A percentile compares a stretch with the other conserved stretches of the same genome.
Conservation (phyloP, 164 flowering plant species). For the Saururus chinensis region DNA sequence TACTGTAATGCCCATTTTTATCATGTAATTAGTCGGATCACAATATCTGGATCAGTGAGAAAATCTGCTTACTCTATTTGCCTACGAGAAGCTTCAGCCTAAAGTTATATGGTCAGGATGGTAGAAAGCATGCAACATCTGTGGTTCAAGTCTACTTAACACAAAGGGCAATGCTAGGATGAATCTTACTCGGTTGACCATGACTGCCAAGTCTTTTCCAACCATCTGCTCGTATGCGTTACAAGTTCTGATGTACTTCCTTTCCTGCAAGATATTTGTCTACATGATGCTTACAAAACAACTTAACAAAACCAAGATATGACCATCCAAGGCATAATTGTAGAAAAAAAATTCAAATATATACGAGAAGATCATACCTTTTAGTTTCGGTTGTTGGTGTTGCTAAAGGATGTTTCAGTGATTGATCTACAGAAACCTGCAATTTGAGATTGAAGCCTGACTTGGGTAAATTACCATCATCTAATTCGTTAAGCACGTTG, state of each 20-base stretch:
- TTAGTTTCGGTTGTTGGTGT: conserved; percentile 26
- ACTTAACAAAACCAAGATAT: too few species aligned
- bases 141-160: too few species aligned
- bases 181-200: conserved; percentile 27
- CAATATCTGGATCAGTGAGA: too few species aligned
- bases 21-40: too few species aligned
- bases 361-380: conserved; percentile 23
- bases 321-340: too few species aligned
- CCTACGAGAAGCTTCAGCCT: too few species aligned
- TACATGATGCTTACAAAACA: too few species aligned
- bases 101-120: too few species aligned
- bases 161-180: background rate
- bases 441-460: conserved; percentile 9
- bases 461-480: background rate
- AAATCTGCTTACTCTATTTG: too few species aligned
- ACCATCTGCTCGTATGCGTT: conserved; percentile 19
- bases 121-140: too few species aligned
- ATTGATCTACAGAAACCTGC: conserved; percentile 41
- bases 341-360: too few species aligned
- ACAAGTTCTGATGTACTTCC: conserved; percentile 16
- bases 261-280: conserved; percentile 20
- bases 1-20: too few species aligned
- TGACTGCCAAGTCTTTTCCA: conserved; percentile 21
- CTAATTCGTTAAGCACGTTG: background rate
- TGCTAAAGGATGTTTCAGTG: conserved; percentile 22